phyloP scores from a whole-genome alignment of 371 early-diverging fungal species.

The Rhizoclosmatium hyalinum region DNA sequence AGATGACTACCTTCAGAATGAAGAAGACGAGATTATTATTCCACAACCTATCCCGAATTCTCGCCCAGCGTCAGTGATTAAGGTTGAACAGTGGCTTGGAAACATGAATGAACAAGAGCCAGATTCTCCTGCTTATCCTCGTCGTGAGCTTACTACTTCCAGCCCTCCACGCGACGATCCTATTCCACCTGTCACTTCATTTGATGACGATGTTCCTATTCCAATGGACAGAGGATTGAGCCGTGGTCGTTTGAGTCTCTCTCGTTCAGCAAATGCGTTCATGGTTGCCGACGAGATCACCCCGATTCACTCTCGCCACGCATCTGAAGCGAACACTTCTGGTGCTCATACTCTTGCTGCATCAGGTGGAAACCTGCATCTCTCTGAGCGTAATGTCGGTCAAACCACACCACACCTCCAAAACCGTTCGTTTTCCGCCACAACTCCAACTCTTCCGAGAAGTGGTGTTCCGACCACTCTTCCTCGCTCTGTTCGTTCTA shows the following conservation, averaged over 20 bases:
- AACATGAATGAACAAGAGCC: not conserved
- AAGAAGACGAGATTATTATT: not conserved
- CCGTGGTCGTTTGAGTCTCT: conserved; percentile 10
- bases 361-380: conserved; percentile 20
- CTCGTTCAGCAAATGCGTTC: not conserved
- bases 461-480: not conserved
- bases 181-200: not conserved
- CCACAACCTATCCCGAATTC: too few species aligned
- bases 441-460: not conserved
- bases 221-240: conserved; percentile 24
- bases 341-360: conserved; percentile 12
- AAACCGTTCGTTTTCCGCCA: not conserved
- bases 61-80: conserved; percentile 16
- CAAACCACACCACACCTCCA: not conserved
- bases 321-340: not conserved
- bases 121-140: not conserved
- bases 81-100: conserved; percentile 28
- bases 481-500: not conserved
- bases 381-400: conserved; percentile 11
- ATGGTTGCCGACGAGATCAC: conserved; percentile 6
- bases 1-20: not conserved
- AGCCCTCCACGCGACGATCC: conserved; percentile 15
- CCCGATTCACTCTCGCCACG: not conserved
- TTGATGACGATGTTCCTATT: conserved; percentile 21
- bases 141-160: not conserved